phyloP scores from a whole-genome alignment of 352 stramenopile species.

The Phytopythium montanum region DNA sequence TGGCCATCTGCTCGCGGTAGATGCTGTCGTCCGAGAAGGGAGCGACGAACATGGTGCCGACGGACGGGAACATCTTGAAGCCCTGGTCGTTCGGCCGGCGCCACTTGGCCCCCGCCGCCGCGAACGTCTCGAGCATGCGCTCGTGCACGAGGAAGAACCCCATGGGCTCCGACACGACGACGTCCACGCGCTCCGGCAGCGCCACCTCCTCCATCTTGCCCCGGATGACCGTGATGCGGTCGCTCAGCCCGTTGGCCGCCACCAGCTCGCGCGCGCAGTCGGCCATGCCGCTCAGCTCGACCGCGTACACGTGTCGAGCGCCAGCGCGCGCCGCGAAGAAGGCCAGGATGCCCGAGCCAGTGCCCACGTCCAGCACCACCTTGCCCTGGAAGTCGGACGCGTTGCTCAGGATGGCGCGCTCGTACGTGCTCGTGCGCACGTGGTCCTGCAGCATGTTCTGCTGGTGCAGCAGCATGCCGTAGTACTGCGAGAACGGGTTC shows the following conservation, averaged over 20 bases:
- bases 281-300: conserved; percentile 98
- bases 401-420: conserved; percentile 97
- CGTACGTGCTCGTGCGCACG: conserved; percentile 98
- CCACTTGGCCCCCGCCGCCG: conserved; percentile 94
- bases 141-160: conserved; percentile 99
- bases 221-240: conserved; percentile 97
- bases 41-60: conserved; percentile 96
- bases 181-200: conserved; percentile 95
- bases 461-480: conserved; percentile 96
- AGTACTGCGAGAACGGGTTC: conserved; percentile 94
- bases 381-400: conserved; percentile 94
- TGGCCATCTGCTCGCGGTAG: conserved; percentile 91
- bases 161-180: conserved; percentile 99
- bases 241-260: conserved; percentile 91
- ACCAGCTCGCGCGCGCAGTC: conserved; percentile 95
- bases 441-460: conserved; percentile 99
- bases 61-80: conserved; percentile 96
- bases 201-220: conserved; percentile 97
- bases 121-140: conserved; percentile 98
- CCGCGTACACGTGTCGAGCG: conserved; percentile 92
- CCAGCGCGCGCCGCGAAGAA: conserved; percentile 98
- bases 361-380: conserved; percentile 99
- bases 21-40: conserved; percentile 95
- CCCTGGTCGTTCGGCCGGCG: conserved; percentile 64
- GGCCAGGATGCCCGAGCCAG: conserved; percentile 98